Percentiles rank a stretch among this genome's conserved stretches.
phyloP scores from a whole-genome alignment of 106 monocot species.

The Iris macrosiphon region DNA sequence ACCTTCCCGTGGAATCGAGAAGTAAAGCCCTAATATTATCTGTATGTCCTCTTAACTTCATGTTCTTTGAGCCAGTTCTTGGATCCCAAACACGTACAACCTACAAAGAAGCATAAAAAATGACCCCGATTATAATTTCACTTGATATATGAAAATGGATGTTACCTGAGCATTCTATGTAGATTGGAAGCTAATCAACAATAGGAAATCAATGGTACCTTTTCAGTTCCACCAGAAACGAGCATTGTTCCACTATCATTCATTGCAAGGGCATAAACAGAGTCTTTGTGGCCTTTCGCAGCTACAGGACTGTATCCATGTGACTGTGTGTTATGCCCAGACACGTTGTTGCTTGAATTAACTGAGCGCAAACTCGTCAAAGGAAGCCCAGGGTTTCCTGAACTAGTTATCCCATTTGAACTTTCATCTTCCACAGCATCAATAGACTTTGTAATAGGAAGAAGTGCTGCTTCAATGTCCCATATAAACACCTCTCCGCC shows the following conservation, averaged over 20 bases:
- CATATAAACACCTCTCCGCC: slow-evolving; percentile 98
- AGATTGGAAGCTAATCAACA: background rate
- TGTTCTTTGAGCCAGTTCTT: slow-evolving; percentile 91
- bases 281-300: slow-evolving; percentile 95
- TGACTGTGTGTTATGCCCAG: slow-evolving; percentile 38
- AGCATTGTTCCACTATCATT: slow-evolving; percentile 84
- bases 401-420: slow-evolving; percentile 47
- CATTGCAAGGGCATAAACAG: slow-evolving; percentile 98
- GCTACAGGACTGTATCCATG: slow-evolving; percentile 69
- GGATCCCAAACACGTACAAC: slow-evolving; percentile 98
- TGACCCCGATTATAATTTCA: background rate
- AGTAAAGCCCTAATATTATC: slow-evolving; percentile 94
- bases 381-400: slow-evolving; percentile 58
- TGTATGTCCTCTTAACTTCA: slow-evolving; percentile 97
- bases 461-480: slow-evolving; percentile 89
- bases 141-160: background rate
- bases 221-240: slow-evolving; percentile 98
- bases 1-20: slow-evolving; percentile 96
- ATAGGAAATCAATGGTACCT: slow-evolving; percentile 30
- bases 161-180: background rate
- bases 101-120: slow-evolving; percentile 20
- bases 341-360: slow-evolving; percentile 49
- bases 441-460: slow-evolving; percentile 57
- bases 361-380: slow-evolving; percentile 52
- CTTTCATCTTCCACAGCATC: slow-evolving; percentile 61